Percentiles rank a stretch among this genome's conserved stretches.
phyloP scores from a whole-genome alignment of 179 eudicot genomes.

The Beta corolliflora region DNA sequence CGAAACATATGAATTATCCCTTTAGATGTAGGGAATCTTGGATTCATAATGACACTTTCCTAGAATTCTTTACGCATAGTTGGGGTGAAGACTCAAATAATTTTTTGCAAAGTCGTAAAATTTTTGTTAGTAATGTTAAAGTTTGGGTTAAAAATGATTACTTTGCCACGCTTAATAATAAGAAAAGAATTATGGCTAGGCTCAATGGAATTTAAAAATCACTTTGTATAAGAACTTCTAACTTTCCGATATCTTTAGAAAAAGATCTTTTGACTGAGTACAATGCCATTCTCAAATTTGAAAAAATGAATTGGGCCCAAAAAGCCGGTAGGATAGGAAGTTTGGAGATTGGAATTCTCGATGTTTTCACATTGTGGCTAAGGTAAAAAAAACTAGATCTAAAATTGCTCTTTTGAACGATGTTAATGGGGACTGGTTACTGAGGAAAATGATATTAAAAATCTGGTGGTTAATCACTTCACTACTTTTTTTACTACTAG shows the following conservation, averaged over 20 bases:
- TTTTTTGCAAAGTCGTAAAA: not conserved
- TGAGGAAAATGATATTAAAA: too few species aligned
- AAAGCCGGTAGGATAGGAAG: not conserved
- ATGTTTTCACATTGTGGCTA: not conserved
- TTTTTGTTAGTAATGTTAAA: not conserved
- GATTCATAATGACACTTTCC: not conserved
- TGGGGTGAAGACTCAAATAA: not conserved
- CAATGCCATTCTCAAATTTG: too few species aligned
- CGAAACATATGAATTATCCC: not conserved
- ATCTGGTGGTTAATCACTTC: too few species aligned
- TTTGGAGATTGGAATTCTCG: not conserved
- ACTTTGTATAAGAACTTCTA: not conserved
- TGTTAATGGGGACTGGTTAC: too few species aligned
- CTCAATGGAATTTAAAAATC: not conserved
- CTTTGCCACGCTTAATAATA: not conserved
- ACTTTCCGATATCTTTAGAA: not conserved
- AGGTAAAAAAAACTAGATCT: not conserved
- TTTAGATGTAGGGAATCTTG: not conserved
- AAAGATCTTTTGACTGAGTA: not conserved
- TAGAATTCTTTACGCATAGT: not conserved
- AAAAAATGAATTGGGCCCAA: too few species aligned
- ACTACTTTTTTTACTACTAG: too few species aligned
- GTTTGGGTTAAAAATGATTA: not conserved
- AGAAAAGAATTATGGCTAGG: not conserved
- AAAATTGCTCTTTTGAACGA: too few species aligned